Evolutionary conservation across 371 early-diverging fungal species (phyloP).

Genomic region (Fennellomyces sp.): DNA sequence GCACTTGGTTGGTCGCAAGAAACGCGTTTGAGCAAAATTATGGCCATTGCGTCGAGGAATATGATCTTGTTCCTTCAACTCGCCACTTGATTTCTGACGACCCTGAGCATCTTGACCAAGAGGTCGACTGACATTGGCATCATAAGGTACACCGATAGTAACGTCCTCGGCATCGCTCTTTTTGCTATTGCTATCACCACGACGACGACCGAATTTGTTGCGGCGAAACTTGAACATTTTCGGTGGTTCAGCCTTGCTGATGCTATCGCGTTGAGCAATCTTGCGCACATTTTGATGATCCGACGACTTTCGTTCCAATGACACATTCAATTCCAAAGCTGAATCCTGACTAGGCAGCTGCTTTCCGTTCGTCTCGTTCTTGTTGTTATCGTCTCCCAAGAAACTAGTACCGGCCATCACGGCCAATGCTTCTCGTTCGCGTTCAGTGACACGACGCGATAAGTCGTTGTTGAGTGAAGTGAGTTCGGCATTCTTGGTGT

Average conservation of each 20-base stretch:
- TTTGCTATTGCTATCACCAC: slow-evolving; percentile 17
- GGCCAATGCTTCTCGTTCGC: slow-evolving; percentile 31
- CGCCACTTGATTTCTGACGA: background rate
- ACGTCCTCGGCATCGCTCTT: slow-evolving; percentile 17
- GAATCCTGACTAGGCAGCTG: slow-evolving; percentile 1
- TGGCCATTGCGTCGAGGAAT: slow-evolving; percentile 41
- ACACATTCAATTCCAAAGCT: background rate
- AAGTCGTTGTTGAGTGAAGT: slow-evolving; percentile 58
- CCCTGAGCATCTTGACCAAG: background rate
- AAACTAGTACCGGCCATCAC: slow-evolving; percentile 28
- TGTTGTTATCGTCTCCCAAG: slow-evolving; percentile 26
- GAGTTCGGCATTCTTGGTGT: slow-evolving; percentile 58
- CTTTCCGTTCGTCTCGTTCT: slow-evolving; percentile 47
- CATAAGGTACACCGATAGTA: slow-evolving; percentile 31
- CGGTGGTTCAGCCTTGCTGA: slow-evolving; percentile 44
- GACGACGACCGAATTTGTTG: slow-evolving; percentile 26
- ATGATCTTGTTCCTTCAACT: background rate
- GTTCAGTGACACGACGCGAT: slow-evolving; percentile 43
- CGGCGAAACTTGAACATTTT: slow-evolving; percentile 48
- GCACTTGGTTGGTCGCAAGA: slow-evolving; percentile 76
- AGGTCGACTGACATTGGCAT: slow-evolving; percentile 10
- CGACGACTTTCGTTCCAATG: slow-evolving; percentile 13
- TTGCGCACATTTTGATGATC: slow-evolving; percentile 22
- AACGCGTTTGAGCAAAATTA: slow-evolving; percentile 60
- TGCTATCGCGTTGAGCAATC: slow-evolving; percentile 44